Evolutionary conservation across 148 eudicot genomes (phyloP).

Genomic region (Camellia japonica): DNA sequence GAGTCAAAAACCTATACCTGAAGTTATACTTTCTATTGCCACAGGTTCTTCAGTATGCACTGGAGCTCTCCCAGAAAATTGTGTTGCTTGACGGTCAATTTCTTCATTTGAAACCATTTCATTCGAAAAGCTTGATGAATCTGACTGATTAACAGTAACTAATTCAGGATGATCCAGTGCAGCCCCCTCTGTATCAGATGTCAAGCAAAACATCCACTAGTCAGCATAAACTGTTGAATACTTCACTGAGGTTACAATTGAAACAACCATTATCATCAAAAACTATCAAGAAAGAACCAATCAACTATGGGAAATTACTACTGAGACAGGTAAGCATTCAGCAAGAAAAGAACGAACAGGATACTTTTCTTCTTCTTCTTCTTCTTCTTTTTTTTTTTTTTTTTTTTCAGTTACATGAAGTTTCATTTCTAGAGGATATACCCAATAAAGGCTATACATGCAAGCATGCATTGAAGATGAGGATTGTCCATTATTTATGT

Average conservation of each 20-base stretch:
- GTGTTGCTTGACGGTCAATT: constrained; percentile 8
- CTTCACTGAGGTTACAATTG: neutral
- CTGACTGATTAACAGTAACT: constrained; percentile 1
- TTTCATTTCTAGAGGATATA: too few species aligned
- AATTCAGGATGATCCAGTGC: neutral
- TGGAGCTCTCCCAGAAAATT: constrained; percentile 15
- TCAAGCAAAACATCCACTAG: neutral
- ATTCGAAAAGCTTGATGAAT: neutral
- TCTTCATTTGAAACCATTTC: neutral
- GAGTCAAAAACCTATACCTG: too few species aligned
- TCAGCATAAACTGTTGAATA: neutral
- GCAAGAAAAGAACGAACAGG: too few species aligned
- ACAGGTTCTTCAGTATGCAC: constrained; percentile 17
- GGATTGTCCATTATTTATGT: too few species aligned
- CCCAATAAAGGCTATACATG: too few species aligned
- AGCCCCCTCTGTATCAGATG: constrained; percentile 5
- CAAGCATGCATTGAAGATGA: too few species aligned
- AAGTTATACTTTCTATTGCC: neutral
- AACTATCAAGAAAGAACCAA: neutral
- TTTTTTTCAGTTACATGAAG: too few species aligned
- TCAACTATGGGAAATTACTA: neutral
- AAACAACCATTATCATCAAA: neutral
- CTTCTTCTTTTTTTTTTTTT: too few species aligned
- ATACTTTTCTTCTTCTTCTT: too few species aligned
- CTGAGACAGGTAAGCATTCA: neutral